Conservation (phyloP, 2,329 filamentous ascomycete genomes). For the Fusarium denticulatum region DNA sequence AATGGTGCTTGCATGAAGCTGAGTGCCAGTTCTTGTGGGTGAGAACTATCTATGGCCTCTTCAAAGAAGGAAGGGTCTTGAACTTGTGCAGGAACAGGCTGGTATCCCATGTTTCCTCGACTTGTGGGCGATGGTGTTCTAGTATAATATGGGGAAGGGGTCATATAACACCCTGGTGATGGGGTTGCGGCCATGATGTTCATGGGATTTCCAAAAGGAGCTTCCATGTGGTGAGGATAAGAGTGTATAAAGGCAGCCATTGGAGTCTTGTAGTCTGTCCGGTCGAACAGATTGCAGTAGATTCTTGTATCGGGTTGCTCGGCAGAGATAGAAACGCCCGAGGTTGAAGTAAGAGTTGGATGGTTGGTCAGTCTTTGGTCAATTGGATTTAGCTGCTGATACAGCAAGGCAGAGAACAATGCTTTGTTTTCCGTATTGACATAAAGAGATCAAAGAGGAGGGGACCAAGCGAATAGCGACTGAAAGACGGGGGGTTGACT, state of each 20-base stretch:
- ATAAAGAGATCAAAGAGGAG: not conserved
- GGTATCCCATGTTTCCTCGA: constrained; percentile 30
- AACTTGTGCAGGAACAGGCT: constrained; percentile 29
- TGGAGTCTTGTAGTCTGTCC: not conserved
- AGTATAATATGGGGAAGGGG: constrained; percentile 35
- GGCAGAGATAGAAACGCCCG: not conserved
- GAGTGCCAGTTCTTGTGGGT: constrained; percentile 31
- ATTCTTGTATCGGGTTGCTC: not conserved
- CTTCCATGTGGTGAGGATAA: constrained; percentile 31
- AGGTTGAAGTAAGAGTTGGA: not conserved
- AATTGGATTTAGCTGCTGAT: not conserved
- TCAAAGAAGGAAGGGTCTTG: constrained; percentile 41
- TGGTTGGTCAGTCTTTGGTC: not conserved
- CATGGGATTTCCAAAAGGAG: constrained; percentile 24
- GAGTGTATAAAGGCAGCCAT: constrained; percentile 36
- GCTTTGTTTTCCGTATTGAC: not conserved
- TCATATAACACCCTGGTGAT: constrained; percentile 32
- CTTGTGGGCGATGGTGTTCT: constrained; percentile 34
- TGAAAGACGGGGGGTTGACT: not conserved
- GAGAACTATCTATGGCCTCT: constrained; percentile 38
- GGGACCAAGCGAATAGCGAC: not conserved
- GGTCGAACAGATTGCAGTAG: not conserved
- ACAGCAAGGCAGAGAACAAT: not conserved
- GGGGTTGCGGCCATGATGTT: constrained; percentile 25
- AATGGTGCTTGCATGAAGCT: constrained; percentile 27